Conservation (phyloP, 192 early-diverging fungal species). For the Coemansia sp. region DNA sequence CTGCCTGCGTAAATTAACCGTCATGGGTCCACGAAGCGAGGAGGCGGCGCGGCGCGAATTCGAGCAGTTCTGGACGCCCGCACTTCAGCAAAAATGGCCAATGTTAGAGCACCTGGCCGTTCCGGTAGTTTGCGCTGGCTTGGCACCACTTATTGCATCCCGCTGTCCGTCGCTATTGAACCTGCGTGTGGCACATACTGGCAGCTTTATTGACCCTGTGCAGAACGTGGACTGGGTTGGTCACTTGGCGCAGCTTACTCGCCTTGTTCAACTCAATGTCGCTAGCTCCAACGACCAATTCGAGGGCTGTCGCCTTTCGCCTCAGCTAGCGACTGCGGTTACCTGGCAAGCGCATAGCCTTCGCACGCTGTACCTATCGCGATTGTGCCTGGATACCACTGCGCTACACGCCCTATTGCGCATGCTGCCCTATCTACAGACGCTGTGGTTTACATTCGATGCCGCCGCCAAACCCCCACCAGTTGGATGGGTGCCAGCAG, state of each 20-base stretch:
- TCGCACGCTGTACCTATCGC: slow-evolving; percentile 33
- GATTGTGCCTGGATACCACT: slow-evolving; percentile 15
- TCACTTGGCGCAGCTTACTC: slow-evolving; percentile 11
- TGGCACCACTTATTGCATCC: slow-evolving; percentile 14
- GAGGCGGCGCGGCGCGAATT: slow-evolving; percentile 30
- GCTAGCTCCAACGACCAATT: slow-evolving; percentile 49
- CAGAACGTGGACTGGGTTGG: slow-evolving; percentile 32
- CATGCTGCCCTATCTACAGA: slow-evolving; percentile 31
- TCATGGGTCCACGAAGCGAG: slow-evolving; percentile 28
- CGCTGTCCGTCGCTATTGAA: slow-evolving; percentile 17
- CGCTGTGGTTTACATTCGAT: slow-evolving; percentile 46
- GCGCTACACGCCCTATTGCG: slow-evolving; percentile 11
- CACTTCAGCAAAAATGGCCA: slow-evolving; percentile 15
- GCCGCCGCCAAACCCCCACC: neutral
- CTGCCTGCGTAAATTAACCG: slow-evolving; percentile 8
- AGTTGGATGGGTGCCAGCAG: neutral
- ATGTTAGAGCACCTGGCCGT: slow-evolving; percentile 13
- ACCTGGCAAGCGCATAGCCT: slow-evolving; percentile 21
- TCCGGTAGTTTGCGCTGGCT: slow-evolving; percentile 27
- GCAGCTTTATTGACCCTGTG: slow-evolving; percentile 20
- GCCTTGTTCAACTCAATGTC: slow-evolving; percentile 26
- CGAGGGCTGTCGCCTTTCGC: slow-evolving; percentile 34
- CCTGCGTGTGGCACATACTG: slow-evolving; percentile 21
- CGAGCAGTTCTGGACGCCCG: slow-evolving; percentile 23
- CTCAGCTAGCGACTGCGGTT: slow-evolving; percentile 10